Conservation (phyloP, 495 filamentous ascomycete species). For the Neurospora sp. region DNA sequence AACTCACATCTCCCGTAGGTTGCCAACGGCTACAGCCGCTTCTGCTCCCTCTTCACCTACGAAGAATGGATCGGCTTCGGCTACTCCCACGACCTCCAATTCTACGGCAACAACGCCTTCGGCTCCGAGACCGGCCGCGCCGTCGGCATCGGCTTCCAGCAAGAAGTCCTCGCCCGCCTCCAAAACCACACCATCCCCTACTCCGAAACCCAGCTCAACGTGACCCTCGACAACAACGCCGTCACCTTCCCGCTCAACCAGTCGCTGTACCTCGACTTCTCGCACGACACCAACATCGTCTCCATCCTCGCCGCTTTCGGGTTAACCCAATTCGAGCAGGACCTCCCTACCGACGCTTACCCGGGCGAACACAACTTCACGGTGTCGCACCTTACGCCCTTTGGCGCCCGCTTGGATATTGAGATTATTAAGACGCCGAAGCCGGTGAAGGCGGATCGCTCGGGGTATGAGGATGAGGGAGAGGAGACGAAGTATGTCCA, state of each 20-base stretch:
- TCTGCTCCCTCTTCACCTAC: constrained; percentile 62
- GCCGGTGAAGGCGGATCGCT: constrained; percentile 35
- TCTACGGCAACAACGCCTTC: constrained; percentile 47
- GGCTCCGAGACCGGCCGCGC: constrained; percentile 53
- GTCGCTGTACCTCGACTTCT: constrained; percentile 69
- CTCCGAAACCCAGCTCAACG: constrained; percentile 47
- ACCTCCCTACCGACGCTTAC: constrained; percentile 34
- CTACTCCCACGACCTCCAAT: constrained; percentile 55
- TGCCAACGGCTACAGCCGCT: constrained; percentile 54
- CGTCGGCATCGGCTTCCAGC: constrained; percentile 52
- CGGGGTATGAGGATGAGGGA: constrained; percentile 21
- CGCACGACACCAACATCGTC: constrained; percentile 74
- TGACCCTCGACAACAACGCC: constrained; percentile 55
- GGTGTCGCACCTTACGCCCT: constrained; percentile 48
- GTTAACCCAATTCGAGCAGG: constrained; percentile 52
- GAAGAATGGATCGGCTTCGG: constrained; percentile 65
- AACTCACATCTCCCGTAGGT: constrained; percentile 8
- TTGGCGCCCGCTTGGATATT: constrained; percentile 52
- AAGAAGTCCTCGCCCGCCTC: constrained; percentile 51
- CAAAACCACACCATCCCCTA: constrained; percentile 41
- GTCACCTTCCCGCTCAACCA: constrained; percentile 59
- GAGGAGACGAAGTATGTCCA: constrained; percentile 48
- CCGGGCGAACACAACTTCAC: constrained; percentile 40
- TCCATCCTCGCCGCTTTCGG: constrained; percentile 63
- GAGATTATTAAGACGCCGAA: constrained; percentile 51